Base-by-base conservation (phyloP, 2,329 filamentous ascomycete genomes). In the Fusarium sp. region DNA sequence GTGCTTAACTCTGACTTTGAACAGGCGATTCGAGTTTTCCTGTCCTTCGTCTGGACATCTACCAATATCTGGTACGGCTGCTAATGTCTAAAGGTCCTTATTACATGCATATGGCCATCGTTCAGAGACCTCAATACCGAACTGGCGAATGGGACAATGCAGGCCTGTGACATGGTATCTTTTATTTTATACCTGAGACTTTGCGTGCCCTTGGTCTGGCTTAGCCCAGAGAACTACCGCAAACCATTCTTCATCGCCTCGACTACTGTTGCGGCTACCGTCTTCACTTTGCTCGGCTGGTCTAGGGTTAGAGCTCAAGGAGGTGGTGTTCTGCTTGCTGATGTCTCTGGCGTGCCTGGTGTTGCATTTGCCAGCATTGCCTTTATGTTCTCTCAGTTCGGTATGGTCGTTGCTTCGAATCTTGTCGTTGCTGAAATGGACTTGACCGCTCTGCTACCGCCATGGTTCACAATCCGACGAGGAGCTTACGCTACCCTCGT, bases 301-400 rank as follows among this genome's bases (percentile, higher is more conserved):
- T 50, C 38, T 1, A 50, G 38, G 0, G 47, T 42, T 1, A 26
- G 38, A 5, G 47, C 47, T 4, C 29, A 35, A 22, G 47, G 47
- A 3, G 47, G 47, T 13, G 47, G 47, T 3, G 47, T 29, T 3
- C 11, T 50, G 0, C 19, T 50, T 11, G 38, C 29, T 13, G 38
- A 50, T 50, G 38, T 50, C 5, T 42, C 36, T 11, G 29, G 28
- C 6, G 36, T 42, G 5, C 41, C 47, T 2, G 47, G 47, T 2
- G n/a, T n/a, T n/a, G n/a, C n/a, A n/a, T n/a, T 63, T 53, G 56
- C 56, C 13, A 60, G 56, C 15, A 56, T 63, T 31, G 60, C 60
- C 4, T 63, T 63, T 13, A 56, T 60, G 56, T 26, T 60, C 7
- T 60, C 60, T 3, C 60, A 57, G 25, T 57, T 61, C 7, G 57